phyloP scores from a whole-genome alignment of 2,329 filamentous ascomycete genomes.

The Penicillium expansum region DNA sequence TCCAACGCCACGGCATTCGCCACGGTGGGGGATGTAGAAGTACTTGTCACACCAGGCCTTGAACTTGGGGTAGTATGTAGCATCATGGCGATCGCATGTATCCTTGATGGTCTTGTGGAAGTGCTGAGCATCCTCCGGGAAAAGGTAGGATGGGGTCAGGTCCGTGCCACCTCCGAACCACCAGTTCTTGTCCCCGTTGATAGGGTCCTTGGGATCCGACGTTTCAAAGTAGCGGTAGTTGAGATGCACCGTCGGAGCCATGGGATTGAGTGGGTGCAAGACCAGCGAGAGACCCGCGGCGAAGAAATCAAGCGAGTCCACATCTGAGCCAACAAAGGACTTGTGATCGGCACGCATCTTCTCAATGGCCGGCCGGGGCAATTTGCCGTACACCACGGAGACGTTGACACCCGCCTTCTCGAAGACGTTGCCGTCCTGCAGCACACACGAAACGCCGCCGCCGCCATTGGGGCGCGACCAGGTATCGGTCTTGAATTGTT shows the following conservation, averaged over 20 bases:
- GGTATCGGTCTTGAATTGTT: slow-evolving; percentile 75
- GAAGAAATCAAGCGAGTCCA: slow-evolving; percentile 90
- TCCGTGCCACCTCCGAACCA: slow-evolving; percentile 98
- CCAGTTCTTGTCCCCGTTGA: slow-evolving; percentile 70
- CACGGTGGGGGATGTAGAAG: slow-evolving; percentile 89
- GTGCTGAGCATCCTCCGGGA: slow-evolving; percentile 94
- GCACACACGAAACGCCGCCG: slow-evolving; percentile 87
- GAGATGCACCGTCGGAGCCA: slow-evolving; percentile 94
- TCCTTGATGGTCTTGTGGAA: slow-evolving; percentile 94
- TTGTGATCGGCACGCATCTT: slow-evolving; percentile 97
- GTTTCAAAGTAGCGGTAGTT: slow-evolving; percentile 99
- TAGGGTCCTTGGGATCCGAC: slow-evolving; percentile 72
- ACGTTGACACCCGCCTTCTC: slow-evolving; percentile 97
- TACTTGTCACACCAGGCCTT: slow-evolving; percentile 99
- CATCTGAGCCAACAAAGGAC: slow-evolving; percentile 70
- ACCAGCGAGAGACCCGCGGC: slow-evolving; percentile 91
- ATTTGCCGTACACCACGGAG: slow-evolving; percentile 87
- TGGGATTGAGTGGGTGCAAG: slow-evolving; percentile 88
- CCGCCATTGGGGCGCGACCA: slow-evolving; percentile 88
- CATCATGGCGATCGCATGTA: slow-evolving; percentile 89
- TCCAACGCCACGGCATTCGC: slow-evolving; percentile 81
- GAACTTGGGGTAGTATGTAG: slow-evolving; percentile 86
- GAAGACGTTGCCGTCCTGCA: slow-evolving; percentile 95
- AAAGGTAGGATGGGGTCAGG: slow-evolving; percentile 87
- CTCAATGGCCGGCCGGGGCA: slow-evolving; percentile 81